A percentile compares a stretch with the other conserved stretches of the same genome.
phyloP scores from a whole-genome alignment of 179 eudicot genomes.

The Sideroxylon spinosum region DNA sequence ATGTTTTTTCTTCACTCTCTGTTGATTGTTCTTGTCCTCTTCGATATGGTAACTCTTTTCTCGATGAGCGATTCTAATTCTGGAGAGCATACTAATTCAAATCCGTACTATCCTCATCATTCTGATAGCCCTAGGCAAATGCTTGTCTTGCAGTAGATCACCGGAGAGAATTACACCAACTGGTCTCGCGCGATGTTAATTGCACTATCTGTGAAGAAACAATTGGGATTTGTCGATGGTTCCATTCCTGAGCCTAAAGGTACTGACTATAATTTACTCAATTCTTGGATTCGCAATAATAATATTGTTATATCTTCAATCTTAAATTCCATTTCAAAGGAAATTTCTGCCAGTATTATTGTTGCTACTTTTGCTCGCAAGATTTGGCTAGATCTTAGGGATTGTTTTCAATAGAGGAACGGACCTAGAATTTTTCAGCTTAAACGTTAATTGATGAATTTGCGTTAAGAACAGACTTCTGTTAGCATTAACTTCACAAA shows the following conservation, averaged over 20 bases:
- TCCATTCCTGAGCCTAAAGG: background rate
- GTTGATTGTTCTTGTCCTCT: background rate
- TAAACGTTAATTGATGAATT: background rate
- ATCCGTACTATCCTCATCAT: background rate
- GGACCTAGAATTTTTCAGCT: background rate
- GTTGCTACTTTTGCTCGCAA: background rate
- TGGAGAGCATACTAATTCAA: background rate
- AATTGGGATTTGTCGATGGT: background rate
- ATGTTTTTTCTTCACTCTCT: background rate
- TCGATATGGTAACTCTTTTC: background rate
- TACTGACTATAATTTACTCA: background rate
- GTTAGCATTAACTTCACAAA: slow-evolving; percentile 2
- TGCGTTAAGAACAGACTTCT: background rate
- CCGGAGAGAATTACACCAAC: no score
- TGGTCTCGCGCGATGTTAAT: background rate
- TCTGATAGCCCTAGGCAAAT: background rate
- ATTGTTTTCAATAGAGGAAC: background rate
- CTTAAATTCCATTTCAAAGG: background rate
- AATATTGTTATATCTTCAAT: slow-evolving; percentile 3
- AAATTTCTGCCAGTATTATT: background rate
- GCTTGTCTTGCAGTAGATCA: background rate
- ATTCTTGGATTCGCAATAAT: background rate
- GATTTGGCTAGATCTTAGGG: background rate
- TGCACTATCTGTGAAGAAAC: background rate
- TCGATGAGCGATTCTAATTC: background rate